Evolutionary conservation across 1,139 yeast species (phyloP).

Genomic region (Meyerozyma guilliermondii): DNA sequence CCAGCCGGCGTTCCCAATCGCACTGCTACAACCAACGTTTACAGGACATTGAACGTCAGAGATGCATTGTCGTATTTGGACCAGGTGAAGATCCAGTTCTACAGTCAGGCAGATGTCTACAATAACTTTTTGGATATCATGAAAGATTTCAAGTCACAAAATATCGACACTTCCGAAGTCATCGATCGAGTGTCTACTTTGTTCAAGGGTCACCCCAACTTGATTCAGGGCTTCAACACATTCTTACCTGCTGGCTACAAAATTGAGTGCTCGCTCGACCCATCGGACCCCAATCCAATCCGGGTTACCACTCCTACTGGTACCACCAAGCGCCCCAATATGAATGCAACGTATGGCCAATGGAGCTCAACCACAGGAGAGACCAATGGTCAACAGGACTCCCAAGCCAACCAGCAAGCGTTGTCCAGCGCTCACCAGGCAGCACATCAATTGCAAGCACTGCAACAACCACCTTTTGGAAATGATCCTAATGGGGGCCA

Average conservation of each 20-base stretch:
- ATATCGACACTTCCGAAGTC: conserved; percentile 97
- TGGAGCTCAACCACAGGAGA: not conserved
- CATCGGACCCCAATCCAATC: conserved; percentile 88
- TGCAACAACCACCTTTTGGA: conserved; percentile 13
- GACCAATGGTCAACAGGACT: not conserved
- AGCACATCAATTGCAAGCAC: conserved; percentile 27
- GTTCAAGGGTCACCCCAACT: conserved; percentile 86
- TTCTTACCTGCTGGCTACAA: conserved; percentile 95
- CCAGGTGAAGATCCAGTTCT: conserved; percentile 91
- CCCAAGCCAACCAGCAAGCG: not conserved
- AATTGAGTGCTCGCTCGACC: conserved; percentile 86
- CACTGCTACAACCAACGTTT: conserved; percentile 44
- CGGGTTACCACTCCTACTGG: conserved; percentile 96
- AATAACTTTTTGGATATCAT: conserved; percentile 93
- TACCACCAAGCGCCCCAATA: conserved; percentile 63
- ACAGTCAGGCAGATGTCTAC: conserved; percentile 90
- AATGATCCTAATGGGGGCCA: conserved; percentile 57
- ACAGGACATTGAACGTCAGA: conserved; percentile 89
- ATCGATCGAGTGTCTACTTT: conserved; percentile 89
- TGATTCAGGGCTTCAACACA: conserved; percentile 96
- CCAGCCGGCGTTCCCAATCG: conserved; percentile 40
- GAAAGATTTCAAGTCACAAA: conserved; percentile 96
- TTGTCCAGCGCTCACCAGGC: conserved; percentile 1
- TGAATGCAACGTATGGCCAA: conserved; percentile 1
- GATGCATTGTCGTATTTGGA: conserved; percentile 95